phyloP scores from a whole-genome alignment of 371 early-diverging fungal species.

The Capniomyces stellatus region DNA sequence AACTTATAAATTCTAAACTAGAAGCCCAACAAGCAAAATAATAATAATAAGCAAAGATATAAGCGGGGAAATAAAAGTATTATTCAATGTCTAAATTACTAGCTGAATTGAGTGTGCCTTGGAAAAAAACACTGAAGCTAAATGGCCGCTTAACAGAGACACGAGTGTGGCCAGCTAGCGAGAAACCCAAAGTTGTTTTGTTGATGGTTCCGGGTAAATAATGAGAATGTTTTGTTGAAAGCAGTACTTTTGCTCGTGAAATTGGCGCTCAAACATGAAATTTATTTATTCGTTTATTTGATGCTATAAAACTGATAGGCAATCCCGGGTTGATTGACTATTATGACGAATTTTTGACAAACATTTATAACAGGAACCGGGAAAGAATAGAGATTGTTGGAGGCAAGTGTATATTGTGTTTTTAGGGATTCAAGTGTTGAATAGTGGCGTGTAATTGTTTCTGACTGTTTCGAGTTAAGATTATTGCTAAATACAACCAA shows the following conservation, averaged over 20 bases:
- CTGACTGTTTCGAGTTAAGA: neutral
- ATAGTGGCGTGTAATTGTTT: neutral
- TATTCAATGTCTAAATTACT: no score
- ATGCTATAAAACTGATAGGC: slow-evolving; percentile 15
- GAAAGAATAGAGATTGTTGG: slow-evolving; percentile 17
- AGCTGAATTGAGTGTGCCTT: no score
- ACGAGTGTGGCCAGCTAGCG: neutral
- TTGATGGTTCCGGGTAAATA: slow-evolving; percentile 1
- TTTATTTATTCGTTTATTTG: neutral
- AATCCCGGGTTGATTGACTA: slow-evolving; percentile 22
- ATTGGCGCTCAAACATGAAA: neutral
- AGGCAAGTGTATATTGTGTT: neutral
- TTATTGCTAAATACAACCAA: neutral
- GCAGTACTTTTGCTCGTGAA: no score
- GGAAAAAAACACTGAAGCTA: neutral
- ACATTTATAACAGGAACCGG: slow-evolving; percentile 7
- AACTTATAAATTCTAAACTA: no score
- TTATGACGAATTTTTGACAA: slow-evolving; percentile 18
- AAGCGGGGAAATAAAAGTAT: no score
- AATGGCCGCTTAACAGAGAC: neutral
- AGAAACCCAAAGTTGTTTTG: neutral
- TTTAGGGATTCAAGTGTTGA: neutral
- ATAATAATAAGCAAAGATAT: no score
- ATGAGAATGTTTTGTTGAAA: no score
- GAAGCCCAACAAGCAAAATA: no score